A percentile compares a stretch with the other conserved stretches of the same genome.
These are phyloP conservation scores for Hyaloperonospora brassicae DNA, from an alignment of 352 stramenopile species.

Conservation along the genomic window DNA sequence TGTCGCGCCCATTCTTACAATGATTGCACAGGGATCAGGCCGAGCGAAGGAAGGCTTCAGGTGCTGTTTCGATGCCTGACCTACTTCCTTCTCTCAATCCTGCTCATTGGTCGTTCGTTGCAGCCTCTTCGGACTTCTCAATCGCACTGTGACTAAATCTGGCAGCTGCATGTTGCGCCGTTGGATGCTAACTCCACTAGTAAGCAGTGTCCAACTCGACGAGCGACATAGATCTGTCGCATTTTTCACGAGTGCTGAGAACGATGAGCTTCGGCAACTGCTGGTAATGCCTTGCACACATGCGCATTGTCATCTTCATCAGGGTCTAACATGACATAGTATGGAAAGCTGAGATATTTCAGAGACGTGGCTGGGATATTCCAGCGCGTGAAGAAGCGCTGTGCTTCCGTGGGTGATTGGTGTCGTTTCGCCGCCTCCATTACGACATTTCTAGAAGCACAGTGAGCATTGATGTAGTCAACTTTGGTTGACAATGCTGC, in stretches of 20 bases:
- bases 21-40: constrained; percentile 38
- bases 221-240: constrained; percentile 47
- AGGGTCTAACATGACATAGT: constrained; percentile 22
- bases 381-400: constrained; percentile 49
- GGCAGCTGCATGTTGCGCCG: constrained; percentile 48
- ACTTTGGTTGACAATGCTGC: background rate
- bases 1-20: constrained; percentile 1
- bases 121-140: constrained; percentile 74
- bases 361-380: constrained; percentile 60
- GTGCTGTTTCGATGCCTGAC: constrained; percentile 17
- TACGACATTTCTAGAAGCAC: constrained; percentile 44
- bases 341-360: constrained; percentile 52
- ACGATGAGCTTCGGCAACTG: constrained; percentile 48
- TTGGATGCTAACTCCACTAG: constrained; percentile 76
- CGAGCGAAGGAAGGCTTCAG: constrained; percentile 82
- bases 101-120: constrained; percentile 1
- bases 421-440: constrained; percentile 50
- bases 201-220: constrained; percentile 36
- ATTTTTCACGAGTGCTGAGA: constrained; percentile 45
- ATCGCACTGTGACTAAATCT: constrained; percentile 68
- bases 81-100: background rate
- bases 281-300: constrained; percentile 30
- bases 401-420: constrained; percentile 61
- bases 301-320: background rate
- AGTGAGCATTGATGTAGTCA: constrained; percentile 31